A percentile compares a stretch with the other conserved stretches of the same genome.
Conservation (phyloP, 768 basidiomycete species). For the Cystofilobasidium macerans region DNA sequence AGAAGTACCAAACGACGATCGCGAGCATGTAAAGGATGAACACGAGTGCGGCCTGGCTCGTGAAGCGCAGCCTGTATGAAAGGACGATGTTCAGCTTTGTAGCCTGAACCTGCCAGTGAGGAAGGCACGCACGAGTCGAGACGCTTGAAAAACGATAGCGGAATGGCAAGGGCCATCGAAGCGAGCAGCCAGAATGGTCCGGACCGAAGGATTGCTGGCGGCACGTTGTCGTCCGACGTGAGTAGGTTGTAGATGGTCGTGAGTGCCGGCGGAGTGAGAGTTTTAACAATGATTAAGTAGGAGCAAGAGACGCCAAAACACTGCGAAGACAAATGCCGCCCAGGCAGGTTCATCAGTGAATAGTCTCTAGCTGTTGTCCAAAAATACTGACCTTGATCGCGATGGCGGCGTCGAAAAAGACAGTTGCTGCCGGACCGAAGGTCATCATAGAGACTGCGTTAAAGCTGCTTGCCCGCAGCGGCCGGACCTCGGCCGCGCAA, state of each 20-base stretch:
- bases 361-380: not conserved
- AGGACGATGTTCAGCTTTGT: too few species aligned
- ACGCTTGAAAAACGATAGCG: slow-evolving; percentile 26
- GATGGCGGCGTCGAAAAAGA: slow-evolving; percentile 43
- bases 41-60: slow-evolving; percentile 23
- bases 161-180: not conserved
- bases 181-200: slow-evolving; percentile 44
- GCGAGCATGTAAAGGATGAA: slow-evolving; percentile 38
- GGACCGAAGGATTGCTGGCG: slow-evolving; percentile 44
- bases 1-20: slow-evolving; percentile 71
- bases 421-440: slow-evolving; percentile 65
- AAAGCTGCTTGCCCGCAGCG: slow-evolving; percentile 65
- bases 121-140: slow-evolving; percentile 19
- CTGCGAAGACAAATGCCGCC: not conserved
- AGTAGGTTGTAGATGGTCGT: slow-evolving; percentile 65
- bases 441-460: slow-evolving; percentile 74
- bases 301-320: slow-evolving; percentile 15
- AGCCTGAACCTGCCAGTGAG: too few species aligned
- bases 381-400: slow-evolving; percentile 33
- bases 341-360: slow-evolving; percentile 2
- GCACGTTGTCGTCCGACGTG: slow-evolving; percentile 49
- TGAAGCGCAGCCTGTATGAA: slow-evolving; percentile 14
- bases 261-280: slow-evolving; percentile 56
- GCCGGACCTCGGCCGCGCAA: slow-evolving; percentile 61
- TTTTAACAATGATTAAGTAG: slow-evolving; percentile 84